These are phyloP conservation scores for Cryptococcus maquisensis DNA, from an alignment of 1,284 basidiomycete species.

Conservation along the genomic window DNA sequence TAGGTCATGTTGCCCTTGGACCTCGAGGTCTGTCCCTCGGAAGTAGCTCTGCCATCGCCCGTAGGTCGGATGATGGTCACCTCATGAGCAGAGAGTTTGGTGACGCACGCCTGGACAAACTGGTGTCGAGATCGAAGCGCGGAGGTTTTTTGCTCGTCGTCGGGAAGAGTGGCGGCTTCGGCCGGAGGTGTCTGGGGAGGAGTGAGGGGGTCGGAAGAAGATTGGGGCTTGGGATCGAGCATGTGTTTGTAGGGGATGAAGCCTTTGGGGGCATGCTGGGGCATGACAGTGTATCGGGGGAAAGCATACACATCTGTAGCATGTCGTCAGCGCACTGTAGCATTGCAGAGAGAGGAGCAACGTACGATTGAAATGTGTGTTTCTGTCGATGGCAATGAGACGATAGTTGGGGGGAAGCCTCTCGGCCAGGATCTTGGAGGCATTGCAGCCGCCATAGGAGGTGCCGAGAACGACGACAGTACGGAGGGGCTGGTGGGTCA, in stretches of 20 bases:
- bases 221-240: slow-evolving; percentile 32
- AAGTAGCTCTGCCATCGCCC: background rate
- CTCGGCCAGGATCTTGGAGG: slow-evolving; percentile 58
- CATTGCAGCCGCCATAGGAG: slow-evolving; percentile 58
- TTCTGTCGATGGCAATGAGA: slow-evolving; percentile 67
- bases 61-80: slow-evolving; percentile 51
- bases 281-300: slow-evolving; percentile 51
- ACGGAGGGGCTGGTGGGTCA: slow-evolving; percentile 28
- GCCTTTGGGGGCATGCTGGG: slow-evolving; percentile 51
- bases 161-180: background rate
- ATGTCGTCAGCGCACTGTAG: background rate
- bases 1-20: slow-evolving; percentile 12
- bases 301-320: slow-evolving; percentile 51
- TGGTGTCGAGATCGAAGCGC: slow-evolving; percentile 28
- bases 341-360: background rate
- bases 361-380: slow-evolving; percentile 54
- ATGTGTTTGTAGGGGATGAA: slow-evolving; percentile 64
- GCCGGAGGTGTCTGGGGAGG: slow-evolving; percentile 11
- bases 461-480: slow-evolving; percentile 61
- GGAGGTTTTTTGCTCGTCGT: background rate
- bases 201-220: slow-evolving; percentile 19
- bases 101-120: slow-evolving; percentile 55
- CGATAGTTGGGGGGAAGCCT: slow-evolving; percentile 60
- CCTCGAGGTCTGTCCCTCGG: background rate
- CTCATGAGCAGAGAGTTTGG: slow-evolving; percentile 50